Conservation (phyloP, 2,329 filamentous ascomycete genomes). For the Trichoderma atrobrunneum region DNA sequence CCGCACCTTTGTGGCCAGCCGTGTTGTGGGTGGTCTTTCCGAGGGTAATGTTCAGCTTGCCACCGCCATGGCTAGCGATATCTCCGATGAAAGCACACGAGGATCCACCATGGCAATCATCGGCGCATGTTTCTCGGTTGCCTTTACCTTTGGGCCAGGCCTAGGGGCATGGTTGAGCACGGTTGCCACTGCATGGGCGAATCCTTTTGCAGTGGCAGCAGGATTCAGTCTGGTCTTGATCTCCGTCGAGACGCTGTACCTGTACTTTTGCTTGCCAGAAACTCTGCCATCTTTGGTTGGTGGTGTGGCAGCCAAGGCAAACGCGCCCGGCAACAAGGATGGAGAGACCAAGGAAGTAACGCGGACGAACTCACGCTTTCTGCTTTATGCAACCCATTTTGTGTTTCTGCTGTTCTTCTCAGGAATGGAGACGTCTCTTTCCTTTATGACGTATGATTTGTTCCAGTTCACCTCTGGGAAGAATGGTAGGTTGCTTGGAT, state of each 20-base stretch:
- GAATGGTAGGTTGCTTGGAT: constrained; percentile 83
- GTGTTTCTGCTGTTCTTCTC: constrained; percentile 95
- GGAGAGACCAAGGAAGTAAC: constrained; percentile 31
- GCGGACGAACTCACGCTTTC: constrained; percentile 76
- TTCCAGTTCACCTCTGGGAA: constrained; percentile 77
- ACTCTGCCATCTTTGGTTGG: constrained; percentile 64
- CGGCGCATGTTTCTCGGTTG: constrained; percentile 93
- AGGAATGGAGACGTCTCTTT: constrained; percentile 95
- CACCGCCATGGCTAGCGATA: constrained; percentile 93
- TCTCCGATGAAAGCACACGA: constrained; percentile 79
- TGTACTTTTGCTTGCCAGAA: constrained; percentile 83
- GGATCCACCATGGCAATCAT: constrained; percentile 95
- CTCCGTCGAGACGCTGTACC: constrained; percentile 80
- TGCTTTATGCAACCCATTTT: constrained; percentile 85
- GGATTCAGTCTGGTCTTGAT: constrained; percentile 83
- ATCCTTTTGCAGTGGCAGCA: constrained; percentile 91
- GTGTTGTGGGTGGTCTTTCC: constrained; percentile 86
- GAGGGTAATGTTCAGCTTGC: constrained; percentile 97
- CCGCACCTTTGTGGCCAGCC: constrained; percentile 89
- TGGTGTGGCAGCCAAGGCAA: constrained; percentile 23
- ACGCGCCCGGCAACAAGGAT: constrained; percentile 16
- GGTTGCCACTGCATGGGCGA: constrained; percentile 74
- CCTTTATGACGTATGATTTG: constrained; percentile 95
- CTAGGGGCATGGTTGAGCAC: constrained; percentile 82
- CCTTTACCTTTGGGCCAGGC: constrained; percentile 93